Conservation (phyloP, 805 yeast genomes). For the Starmerella kuoi region DNA sequence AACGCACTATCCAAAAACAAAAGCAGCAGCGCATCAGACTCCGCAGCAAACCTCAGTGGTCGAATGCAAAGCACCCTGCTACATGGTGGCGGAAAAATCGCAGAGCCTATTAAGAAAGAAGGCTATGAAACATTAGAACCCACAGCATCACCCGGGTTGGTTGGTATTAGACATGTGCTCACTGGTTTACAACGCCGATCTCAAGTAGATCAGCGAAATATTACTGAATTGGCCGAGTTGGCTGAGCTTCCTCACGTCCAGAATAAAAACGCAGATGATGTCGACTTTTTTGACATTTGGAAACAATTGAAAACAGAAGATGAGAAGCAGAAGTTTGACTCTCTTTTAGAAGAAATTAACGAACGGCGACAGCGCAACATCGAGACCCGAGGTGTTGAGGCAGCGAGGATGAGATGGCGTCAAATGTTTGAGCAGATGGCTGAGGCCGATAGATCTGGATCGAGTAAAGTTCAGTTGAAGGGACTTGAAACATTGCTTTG, state of each 20-base stretch:
- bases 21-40: background rate
- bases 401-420: slow-evolving; percentile 83
- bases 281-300: slow-evolving; percentile 60
- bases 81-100: slow-evolving; percentile 8
- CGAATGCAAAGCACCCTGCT: slow-evolving; percentile 4
- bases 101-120: slow-evolving; percentile 38
- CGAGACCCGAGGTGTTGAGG: slow-evolving; percentile 69
- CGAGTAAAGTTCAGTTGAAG: slow-evolving; percentile 29
- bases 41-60: slow-evolving; percentile 8
- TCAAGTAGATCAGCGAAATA: slow-evolving; percentile 17
- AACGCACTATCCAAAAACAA: background rate
- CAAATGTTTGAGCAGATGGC: slow-evolving; percentile 46
- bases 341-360: slow-evolving; percentile 56
- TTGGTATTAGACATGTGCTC: slow-evolving; percentile 64
- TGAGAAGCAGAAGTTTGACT: slow-evolving; percentile 42
- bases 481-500: slow-evolving; percentile 63
- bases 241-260: slow-evolving; percentile 28
- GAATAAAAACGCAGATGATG: slow-evolving; percentile 29
- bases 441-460: slow-evolving; percentile 32
- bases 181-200: slow-evolving; percentile 20
- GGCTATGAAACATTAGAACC: slow-evolving; percentile 43
- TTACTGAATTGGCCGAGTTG: slow-evolving; percentile 20
- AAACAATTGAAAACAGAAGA: slow-evolving; percentile 37
- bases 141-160: slow-evolving; percentile 67
- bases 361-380: slow-evolving; percentile 61